Base-by-base conservation (phyloP, 768 basidiomycete species). In the Pulveroboletus sp. region DNA sequence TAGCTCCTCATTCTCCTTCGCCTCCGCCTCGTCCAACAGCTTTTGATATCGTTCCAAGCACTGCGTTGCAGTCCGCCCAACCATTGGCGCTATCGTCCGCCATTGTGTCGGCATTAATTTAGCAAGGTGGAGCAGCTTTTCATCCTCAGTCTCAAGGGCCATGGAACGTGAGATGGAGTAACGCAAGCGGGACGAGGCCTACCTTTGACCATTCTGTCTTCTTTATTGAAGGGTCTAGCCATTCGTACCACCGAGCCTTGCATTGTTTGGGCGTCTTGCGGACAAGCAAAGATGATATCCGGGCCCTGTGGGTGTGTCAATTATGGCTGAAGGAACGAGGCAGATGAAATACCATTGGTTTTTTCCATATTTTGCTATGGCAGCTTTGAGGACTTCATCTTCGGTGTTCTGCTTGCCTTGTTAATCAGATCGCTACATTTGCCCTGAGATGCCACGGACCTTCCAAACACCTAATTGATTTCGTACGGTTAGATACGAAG, bases 121-220 rank as follows among this genome's bases (percentile, higher is more conserved):
- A 38, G 96, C 96, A 21, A 98, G 82, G 67, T 98, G 94, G 10
- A 99, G 77, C 4, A 99, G 81, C 69, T 98, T 99, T 73, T 98
- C 96, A 71, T 99, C 96, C 71, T 99, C 96, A 15, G 89, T 92
- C 91, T 94, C 46, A 13, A 41, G 26, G 28, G 21, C 17, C 26
- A 53, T 26, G 17, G 45, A 38, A 13, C 27, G 39, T 50, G 8
- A 50, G 41, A 41, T 9, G 8, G 15, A 8, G 41, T 31, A 0
- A 26, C 15, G 4, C 15, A 10, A 36, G 7, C 13, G 17, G 14
- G 32, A 17, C 14, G 17, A 14, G 10, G 14, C 78, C 41, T 52
- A 86, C 93, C 74, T 97, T 98, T 40, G 94, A 96, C 96, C 96
- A 99, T 69, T 98, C 96, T 15, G 95, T 97, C 76, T 99, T 99